These are phyloP conservation scores for Ceratobasidium sp. DNA, from an alignment of 1,284 basidiomycete species.

Conservation along the genomic window DNA sequence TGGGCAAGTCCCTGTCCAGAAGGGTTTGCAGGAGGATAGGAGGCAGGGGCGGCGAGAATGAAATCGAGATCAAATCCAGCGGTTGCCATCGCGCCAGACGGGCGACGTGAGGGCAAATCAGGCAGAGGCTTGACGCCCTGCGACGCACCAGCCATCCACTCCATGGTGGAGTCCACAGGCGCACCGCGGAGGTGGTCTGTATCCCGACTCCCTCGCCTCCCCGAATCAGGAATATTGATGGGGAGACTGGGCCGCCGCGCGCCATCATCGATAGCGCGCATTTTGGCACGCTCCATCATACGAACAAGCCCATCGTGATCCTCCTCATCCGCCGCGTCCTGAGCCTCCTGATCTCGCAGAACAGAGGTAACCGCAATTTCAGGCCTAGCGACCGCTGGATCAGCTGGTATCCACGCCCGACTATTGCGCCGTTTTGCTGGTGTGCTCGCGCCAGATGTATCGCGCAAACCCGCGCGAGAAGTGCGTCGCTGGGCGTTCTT, in stretches of 20 bases:
- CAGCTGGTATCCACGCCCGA: slow-evolving; percentile 41
- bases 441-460: not conserved
- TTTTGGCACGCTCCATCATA: slow-evolving; percentile 60
- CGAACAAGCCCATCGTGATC: slow-evolving; percentile 56
- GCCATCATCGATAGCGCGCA: slow-evolving; percentile 65
- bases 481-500: slow-evolving; percentile 18
- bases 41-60: slow-evolving; percentile 57
- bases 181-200: slow-evolving; percentile 5
- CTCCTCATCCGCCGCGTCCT: slow-evolving; percentile 46
- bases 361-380: slow-evolving; percentile 39
- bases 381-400: slow-evolving; percentile 38
- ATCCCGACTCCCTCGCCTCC: slow-evolving; percentile 8
- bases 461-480: slow-evolving; percentile 10
- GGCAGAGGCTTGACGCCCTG: slow-evolving; percentile 54
- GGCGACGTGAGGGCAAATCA: slow-evolving; percentile 55
- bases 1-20: slow-evolving; percentile 37
- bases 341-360: slow-evolving; percentile 27
- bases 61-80: slow-evolving; percentile 62
- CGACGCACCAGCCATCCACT: not conserved
- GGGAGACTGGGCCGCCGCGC: slow-evolving; percentile 63
- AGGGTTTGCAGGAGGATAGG: slow-evolving; percentile 28
- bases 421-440: slow-evolving; percentile 34
- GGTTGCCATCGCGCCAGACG: slow-evolving; percentile 54
- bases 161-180: slow-evolving; percentile 22
- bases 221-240: slow-evolving; percentile 54